Conservation (phyloP, 306 rosid species). For the Senna tora region DNA sequence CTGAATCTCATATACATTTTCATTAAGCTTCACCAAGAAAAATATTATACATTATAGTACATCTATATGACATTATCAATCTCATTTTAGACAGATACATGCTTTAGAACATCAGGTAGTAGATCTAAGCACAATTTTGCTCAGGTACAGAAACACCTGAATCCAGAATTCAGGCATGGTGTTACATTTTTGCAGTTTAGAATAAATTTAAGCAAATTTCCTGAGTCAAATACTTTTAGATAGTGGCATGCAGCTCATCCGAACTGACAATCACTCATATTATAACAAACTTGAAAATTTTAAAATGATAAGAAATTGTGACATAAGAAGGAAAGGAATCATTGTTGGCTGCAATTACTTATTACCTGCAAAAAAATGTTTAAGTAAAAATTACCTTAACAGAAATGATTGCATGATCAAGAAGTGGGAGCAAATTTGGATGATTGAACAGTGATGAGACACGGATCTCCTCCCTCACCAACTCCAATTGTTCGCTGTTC, state of each 20-base stretch:
- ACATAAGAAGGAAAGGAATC: not conserved
- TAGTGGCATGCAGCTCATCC: not conserved
- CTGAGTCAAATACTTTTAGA: not conserved
- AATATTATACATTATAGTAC: not conserved
- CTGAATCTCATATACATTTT: not conserved
- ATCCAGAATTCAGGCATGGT: not conserved
- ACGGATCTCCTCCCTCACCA: conserved; percentile 97
- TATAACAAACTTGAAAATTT: not conserved
- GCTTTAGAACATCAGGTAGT: not conserved
- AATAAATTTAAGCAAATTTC: not conserved
- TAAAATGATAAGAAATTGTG: not conserved
- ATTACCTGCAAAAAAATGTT: conserved; percentile 66
- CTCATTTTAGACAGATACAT: conserved; percentile 1
- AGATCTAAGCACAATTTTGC: not conserved
- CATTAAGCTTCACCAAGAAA: conserved; percentile 21
- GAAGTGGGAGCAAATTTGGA: conserved; percentile 95
- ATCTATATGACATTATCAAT: not conserved
- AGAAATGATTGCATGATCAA: conserved; percentile 94
- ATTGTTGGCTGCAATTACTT: conserved; percentile 16
- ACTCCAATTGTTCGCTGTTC: conserved; percentile 84
- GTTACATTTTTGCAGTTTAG: not conserved
- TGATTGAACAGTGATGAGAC: conserved; percentile 91
- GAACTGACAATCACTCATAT: not conserved
- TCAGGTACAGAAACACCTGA: not conserved
- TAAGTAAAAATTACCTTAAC: conserved; percentile 63